Percentiles rank a stretch among this genome's conserved stretches.
Conservation (phyloP, 2,329 filamentous ascomycete genomes). For the Claviceps pazoutovae region DNA sequence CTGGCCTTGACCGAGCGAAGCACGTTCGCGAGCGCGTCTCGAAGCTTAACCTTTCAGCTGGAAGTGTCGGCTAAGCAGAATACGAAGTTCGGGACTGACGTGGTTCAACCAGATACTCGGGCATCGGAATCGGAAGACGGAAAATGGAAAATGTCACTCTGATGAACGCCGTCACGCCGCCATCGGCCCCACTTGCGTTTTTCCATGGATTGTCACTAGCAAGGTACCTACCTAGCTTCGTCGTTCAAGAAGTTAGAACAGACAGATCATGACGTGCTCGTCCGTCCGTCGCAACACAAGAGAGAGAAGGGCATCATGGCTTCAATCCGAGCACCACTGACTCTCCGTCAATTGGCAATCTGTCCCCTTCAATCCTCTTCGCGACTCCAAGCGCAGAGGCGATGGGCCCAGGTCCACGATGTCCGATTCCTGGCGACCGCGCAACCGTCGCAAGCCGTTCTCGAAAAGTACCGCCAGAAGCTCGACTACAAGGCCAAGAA, state of each 20-base stretch:
- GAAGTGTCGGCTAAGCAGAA: neutral
- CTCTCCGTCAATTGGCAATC: slow-evolving; percentile 32
- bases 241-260: too few species aligned
- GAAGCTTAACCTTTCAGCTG: neutral
- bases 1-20: neutral
- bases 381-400: slow-evolving; percentile 43
- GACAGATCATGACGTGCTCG: too few species aligned
- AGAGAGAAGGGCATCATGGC: slow-evolving; percentile 26
- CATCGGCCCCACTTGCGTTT: neutral
- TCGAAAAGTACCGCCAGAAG: slow-evolving; percentile 80
- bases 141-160: neutral
- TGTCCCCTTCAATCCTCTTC: slow-evolving; percentile 19
- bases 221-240: too few species aligned
- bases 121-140: neutral
- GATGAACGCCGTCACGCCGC: neutral
- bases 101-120: neutral
- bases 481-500: slow-evolving; percentile 67
- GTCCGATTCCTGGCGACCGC: slow-evolving; percentile 80
- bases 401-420: slow-evolving; percentile 87
- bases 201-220: too few species aligned
- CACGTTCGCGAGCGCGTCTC: too few species aligned
- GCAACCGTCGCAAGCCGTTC: slow-evolving; percentile 48
- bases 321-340: slow-evolving; percentile 27
- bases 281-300: neutral
- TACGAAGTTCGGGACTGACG: neutral